Evolutionary conservation across 139 green algal genomes (phyloP), one percentile per base, ranked within the genome.

Genomic region (Protoeuglena noctilucae): DNA sequence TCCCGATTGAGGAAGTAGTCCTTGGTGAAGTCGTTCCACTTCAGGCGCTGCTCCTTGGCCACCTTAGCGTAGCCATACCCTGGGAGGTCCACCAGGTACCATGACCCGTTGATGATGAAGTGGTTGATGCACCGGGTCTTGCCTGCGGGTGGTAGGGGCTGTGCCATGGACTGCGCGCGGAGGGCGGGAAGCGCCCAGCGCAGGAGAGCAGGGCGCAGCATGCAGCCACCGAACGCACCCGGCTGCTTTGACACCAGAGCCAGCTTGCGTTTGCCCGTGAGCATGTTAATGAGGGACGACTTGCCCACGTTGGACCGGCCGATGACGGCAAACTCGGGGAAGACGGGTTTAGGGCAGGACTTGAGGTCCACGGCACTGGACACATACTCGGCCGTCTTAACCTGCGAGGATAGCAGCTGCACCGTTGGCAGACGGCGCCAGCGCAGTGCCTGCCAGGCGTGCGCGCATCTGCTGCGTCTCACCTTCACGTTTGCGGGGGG

Each of bases 271-370:
- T 70, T 64, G 6, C 65, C 64, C 3, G 87, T 94, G 26, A 97
- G 56, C 67, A 92, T 67, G 74, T 97, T 97, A 64, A 97, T 95
- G 4, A 97, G 73, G 1, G 80, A 93, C 2, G 79, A 93, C 66
- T 97, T 97, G 52, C 89, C 89, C n/a, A 97, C 89, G 70, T 97
- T 97, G 28, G 77, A 92, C 4, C 86, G 75, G 0, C 89, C 89
- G 41, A 96, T 89, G 4, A 96, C 74, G n/a, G 88, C 88, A 77
- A 96, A 89, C 65, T 96, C 88, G 19, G 88, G 83, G 26, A 66
- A 61, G 1, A 51, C 67, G 4, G 73, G 45, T 12, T 58, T 53
- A 2, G 85, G 85, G 65, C 87, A 95, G 29, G 83, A 53, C 0
- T 39, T 31, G 6, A 89, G 52, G 9, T 64, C 53, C 21, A 78